phyloP scores from a whole-genome alignment of 108 stramenopile species.

The Aurantiochytrium sp. region DNA sequence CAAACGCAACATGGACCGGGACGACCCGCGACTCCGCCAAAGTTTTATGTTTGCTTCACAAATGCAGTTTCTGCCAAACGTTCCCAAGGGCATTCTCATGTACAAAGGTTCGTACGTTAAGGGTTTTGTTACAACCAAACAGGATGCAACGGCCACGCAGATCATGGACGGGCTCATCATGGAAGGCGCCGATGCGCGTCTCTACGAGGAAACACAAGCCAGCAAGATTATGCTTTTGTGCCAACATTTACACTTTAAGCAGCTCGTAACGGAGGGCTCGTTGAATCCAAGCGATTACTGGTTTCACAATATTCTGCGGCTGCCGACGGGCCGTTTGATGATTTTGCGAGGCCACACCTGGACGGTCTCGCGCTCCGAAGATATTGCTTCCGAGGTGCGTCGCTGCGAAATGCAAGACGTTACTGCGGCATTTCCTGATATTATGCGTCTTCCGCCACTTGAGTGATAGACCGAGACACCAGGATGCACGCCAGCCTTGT shows the following conservation, averaged over 20 bases:
- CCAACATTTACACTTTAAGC: neutral
- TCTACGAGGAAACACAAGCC: neutral
- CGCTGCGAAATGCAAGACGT: neutral
- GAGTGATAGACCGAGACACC: too few species aligned
- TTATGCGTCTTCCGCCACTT: neutral
- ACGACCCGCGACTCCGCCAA: neutral
- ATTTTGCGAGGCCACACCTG: neutral
- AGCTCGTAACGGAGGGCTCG: neutral
- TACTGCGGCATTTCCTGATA: neutral
- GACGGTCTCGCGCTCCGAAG: neutral
- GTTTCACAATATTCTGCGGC: neutral
- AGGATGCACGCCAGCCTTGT: too few species aligned
- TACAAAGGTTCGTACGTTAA: neutral
- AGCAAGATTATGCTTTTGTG: neutral
- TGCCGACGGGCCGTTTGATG: neutral
- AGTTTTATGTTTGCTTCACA: neutral
- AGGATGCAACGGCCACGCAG: neutral
- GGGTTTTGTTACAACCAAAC: neutral
- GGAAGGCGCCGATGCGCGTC: neutral
- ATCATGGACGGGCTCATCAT: neutral
- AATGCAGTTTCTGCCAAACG: neutral
- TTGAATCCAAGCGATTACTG: neutral
- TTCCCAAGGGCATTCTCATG: neutral
- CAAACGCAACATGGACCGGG: neutral
- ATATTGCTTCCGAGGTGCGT: neutral